phyloP scores from a whole-genome alignment of 148 eudicot genomes.

The Chenopodium album region DNA sequence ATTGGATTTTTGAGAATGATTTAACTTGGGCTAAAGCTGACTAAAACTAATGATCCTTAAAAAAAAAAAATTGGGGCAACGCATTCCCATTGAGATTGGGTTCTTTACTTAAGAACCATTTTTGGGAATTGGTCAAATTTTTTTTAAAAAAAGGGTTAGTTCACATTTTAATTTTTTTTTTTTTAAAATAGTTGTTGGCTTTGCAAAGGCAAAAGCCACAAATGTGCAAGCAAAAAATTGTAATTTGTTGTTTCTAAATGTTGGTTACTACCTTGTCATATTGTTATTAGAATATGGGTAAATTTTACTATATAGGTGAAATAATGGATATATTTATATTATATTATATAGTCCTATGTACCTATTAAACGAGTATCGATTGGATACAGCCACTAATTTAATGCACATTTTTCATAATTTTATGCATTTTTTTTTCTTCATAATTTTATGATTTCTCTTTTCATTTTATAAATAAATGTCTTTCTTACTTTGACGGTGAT shows the following conservation, averaged over 20 bases:
- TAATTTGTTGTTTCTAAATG: constrained; percentile 35
- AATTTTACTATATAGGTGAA: constrained; percentile 14
- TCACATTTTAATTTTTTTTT: background rate
- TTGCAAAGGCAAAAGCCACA: constrained; percentile 32
- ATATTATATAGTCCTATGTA: constrained; percentile 3
- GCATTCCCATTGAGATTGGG: constrained; percentile 13
- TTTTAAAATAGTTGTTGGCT: constrained; percentile 24
- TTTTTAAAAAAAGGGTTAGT: background rate
- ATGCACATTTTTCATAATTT: constrained; percentile 10
- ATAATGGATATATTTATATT: constrained; percentile 14
- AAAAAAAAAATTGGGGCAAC: background rate
- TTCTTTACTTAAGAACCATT: constrained; percentile 26
- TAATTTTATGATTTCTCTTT: background rate
- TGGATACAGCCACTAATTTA: constrained; percentile 5
- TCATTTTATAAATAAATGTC: background rate
- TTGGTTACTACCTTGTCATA: constrained; percentile 18
- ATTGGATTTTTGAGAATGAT: constrained; percentile 94
- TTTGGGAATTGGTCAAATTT: constrained; percentile 5
- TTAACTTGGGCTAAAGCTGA: constrained; percentile 74
- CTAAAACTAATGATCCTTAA: constrained; percentile 17
- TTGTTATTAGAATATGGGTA: constrained; percentile 18
- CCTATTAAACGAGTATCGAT: constrained; percentile 13
- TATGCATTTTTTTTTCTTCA: background rate
- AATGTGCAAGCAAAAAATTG: constrained; percentile 29
- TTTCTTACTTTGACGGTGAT: too few relatives aligned